Percentiles rank a stretch among this genome's conserved stretches.
These are phyloP conservation scores for Neurospora hispaniola DNA, from an alignment of 495 filamentous ascomycete species.

Conservation along the genomic window DNA sequence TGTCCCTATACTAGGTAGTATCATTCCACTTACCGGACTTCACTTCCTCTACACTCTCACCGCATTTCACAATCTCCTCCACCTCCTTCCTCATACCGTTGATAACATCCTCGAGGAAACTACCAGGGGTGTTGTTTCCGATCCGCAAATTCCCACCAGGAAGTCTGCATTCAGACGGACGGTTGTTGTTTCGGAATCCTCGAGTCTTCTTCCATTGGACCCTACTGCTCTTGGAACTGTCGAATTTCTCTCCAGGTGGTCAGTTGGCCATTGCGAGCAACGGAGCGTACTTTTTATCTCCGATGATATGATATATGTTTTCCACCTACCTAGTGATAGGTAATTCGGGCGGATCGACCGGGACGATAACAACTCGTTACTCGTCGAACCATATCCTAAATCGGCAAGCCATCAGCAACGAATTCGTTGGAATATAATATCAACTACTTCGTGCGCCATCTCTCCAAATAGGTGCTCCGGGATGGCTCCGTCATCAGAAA, in stretches of 20 bases:
- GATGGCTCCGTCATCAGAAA: not conserved
- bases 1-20: not conserved
- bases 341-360: not conserved
- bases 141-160: not conserved
- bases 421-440: not conserved
- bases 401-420: not conserved
- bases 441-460: not conserved
- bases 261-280: no score
- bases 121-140: not conserved
- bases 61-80: not conserved
- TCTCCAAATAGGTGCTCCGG: not conserved
- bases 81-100: not conserved
- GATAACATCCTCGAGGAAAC: not conserved
- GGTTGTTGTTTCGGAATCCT: not conserved
- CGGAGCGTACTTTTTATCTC: not conserved
- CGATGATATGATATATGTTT: not conserved
- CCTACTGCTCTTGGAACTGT: not conserved
- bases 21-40: not conserved
- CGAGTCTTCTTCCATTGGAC: not conserved
- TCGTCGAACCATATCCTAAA: not conserved
- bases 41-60: not conserved
- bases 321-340: not conserved
- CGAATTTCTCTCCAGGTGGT: no score
- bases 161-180: not conserved
- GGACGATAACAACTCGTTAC: not conserved